Evolutionary conservation across 805 yeast genomes (phyloP), one percentile per base, ranked within the genome.

Genomic region (Kluyveromyces lactis): DNA sequence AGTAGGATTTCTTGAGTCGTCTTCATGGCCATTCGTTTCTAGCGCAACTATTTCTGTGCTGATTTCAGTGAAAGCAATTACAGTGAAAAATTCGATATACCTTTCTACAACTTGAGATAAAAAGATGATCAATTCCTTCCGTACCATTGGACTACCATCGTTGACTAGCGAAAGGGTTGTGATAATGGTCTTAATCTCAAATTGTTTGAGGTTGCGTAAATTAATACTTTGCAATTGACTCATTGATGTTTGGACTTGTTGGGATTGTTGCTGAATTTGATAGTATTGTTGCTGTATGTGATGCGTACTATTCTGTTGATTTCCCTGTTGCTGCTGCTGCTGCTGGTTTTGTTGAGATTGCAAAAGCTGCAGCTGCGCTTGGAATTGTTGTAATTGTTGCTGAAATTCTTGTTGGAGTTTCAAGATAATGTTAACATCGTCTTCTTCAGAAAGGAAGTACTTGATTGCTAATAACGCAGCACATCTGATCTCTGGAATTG

Each of bases 401-500:
- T 58, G 62, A 38, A 49, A 49, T 37, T 61, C 64, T 35, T 59
- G 61, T 36, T 59, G 60, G 34, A 56, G 39, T 26, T 50, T 51
- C n/a, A 52, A 37, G 42, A 58, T 48, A 5, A 45, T 39, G 12
- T 67, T 74, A 1, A 63, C 60, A 24, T 60, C 69, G 15, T 53
- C 55, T 4, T 58, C 56, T 26, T 69, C 76, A 3, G 80, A 75
- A 26, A 83, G 60, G 52, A 79, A 86, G 28, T 79, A 74, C 3
- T 86, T 75, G 36, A 90, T 64, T 0, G 95, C 83, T 26, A 78
- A 65, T 10, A 92, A 64, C 3, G 86, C 75, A 0, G 97, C 85
- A 0, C 96, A 82, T 41, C 97, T 69, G 1, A 92, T 95, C 58
- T 92, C 98, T 0, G 97, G 96, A 34, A 90, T 86, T 0, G 97